Percentiles rank a stretch among this genome's conserved stretches.
These are phyloP conservation scores for Tulasnella sp. DNA, from an alignment of 768 basidiomycete genomes.

Conservation along the genomic window DNA sequence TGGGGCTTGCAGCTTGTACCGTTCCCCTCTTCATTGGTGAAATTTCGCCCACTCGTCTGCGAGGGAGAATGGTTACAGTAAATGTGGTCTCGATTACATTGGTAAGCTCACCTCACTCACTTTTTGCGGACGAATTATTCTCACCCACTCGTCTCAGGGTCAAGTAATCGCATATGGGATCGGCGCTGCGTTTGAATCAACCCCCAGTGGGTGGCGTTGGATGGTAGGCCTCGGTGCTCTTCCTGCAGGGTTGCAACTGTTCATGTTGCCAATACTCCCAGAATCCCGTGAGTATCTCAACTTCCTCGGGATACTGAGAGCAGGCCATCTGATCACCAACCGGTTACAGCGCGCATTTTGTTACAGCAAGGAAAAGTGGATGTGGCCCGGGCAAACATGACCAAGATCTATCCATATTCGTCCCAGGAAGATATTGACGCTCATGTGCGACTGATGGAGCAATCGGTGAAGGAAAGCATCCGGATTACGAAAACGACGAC, in stretches of 20 bases:
- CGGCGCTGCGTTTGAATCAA: constrained; percentile 50
- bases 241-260: constrained; percentile 52
- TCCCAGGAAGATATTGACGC: constrained; percentile 50
- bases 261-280: constrained; percentile 51
- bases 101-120: background rate
- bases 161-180: constrained; percentile 71
- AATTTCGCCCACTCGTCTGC: constrained; percentile 52
- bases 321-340: background rate
- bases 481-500: constrained; percentile 51
- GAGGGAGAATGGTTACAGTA: constrained; percentile 67
- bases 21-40: constrained; percentile 79
- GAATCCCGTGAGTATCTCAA: constrained; percentile 53
- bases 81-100: constrained; percentile 72
- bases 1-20: constrained; percentile 63
- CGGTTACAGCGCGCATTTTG: constrained; percentile 46
- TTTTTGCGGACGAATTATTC: background rate
- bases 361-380: constrained; percentile 42
- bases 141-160: constrained; percentile 5
- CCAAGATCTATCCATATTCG: constrained; percentile 57
- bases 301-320: background rate
- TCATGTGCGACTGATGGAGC: constrained; percentile 42
- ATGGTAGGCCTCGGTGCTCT: constrained; percentile 69
- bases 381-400: constrained; percentile 42
- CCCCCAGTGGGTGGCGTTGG: constrained; percentile 62
- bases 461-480: constrained; percentile 48